A percentile compares a stretch with the other conserved stretches of the same genome.
phyloP scores from a whole-genome alignment of 768 basidiomycete species.

The Cubamyces sp. region DNA sequence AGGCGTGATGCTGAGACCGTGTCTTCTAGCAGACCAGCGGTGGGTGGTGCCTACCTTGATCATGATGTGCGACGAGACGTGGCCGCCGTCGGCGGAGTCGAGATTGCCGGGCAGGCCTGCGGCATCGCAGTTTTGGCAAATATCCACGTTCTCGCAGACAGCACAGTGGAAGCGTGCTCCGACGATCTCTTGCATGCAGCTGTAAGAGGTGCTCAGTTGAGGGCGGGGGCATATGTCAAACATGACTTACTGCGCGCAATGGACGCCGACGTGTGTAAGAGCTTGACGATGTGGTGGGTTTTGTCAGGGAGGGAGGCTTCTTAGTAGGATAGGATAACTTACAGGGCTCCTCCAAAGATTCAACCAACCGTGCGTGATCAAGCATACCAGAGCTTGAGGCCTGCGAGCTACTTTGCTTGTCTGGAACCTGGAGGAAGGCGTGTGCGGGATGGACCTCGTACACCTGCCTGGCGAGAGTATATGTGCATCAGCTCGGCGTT shows the following conservation, averaged over 20 bases:
- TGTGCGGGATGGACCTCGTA: constrained; percentile 92
- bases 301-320: background rate
- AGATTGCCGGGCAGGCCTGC: constrained; percentile 84
- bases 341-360: constrained; percentile 65
- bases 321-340: constrained; percentile 30
- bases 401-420: constrained; percentile 48
- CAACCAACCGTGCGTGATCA: constrained; percentile 31
- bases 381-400: constrained; percentile 29
- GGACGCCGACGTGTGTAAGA: constrained; percentile 78
- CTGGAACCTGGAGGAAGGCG: constrained; percentile 82
- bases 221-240: background rate
- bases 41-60: constrained; percentile 70
- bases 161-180: constrained; percentile 94
- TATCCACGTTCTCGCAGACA: constrained; percentile 82
- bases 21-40: background rate
- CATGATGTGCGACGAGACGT: constrained; percentile 87
- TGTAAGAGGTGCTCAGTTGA: constrained; percentile 33
- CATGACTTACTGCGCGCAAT: constrained; percentile 79
- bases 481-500: constrained; percentile 6
- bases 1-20: background rate
- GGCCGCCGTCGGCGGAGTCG: constrained; percentile 76
- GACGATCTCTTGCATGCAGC: constrained; percentile 87
- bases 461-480: constrained; percentile 61
- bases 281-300: constrained; percentile 44
- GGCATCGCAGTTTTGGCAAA: constrained; percentile 86